A percentile compares a stretch with the other conserved stretches of the same genome.
Conservation (phyloP, 805 yeast species). For the Wickerhamiella azymoides region DNA sequence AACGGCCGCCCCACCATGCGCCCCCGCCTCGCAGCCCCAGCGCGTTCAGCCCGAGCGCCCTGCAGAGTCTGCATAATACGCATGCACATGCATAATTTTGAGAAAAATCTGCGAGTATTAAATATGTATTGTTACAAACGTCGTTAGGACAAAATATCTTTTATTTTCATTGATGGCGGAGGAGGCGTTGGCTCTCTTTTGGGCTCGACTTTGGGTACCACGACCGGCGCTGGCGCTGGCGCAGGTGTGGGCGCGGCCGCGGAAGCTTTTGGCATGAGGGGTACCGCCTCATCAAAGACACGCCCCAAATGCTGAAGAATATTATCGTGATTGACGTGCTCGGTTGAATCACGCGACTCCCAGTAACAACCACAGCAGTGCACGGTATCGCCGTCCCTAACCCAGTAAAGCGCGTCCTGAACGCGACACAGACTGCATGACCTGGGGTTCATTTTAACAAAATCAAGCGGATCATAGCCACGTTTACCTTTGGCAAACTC, state of each 20-base stretch:
- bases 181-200: neutral
- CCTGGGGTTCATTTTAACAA: neutral
- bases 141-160: constrained; percentile 3
- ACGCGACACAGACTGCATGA: constrained; percentile 5
- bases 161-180: constrained; percentile 2
- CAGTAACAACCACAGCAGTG: constrained; percentile 14
- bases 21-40: too few species aligned
- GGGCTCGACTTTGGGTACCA: neutral
- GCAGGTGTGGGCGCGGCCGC: too few species aligned
- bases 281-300: neutral
- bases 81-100: neutral
- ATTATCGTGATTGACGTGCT: constrained; percentile 4
- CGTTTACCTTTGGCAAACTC: neutral
- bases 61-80: neutral
- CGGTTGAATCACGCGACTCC: constrained; percentile 9
- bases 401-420: constrained; percentile 12
- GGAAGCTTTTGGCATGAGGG: neutral
- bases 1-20: too few species aligned
- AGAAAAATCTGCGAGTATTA: neutral
- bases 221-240: neutral
- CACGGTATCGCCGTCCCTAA: neutral
- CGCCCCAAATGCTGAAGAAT: neutral
- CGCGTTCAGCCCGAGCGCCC: neutral
- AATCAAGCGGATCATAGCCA: neutral
- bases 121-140: neutral